Evolutionary conservation across 176 grass and related monocot species (phyloP), one percentile per base, ranked within the genome.

Genomic region (Aegilops longissima): DNA sequence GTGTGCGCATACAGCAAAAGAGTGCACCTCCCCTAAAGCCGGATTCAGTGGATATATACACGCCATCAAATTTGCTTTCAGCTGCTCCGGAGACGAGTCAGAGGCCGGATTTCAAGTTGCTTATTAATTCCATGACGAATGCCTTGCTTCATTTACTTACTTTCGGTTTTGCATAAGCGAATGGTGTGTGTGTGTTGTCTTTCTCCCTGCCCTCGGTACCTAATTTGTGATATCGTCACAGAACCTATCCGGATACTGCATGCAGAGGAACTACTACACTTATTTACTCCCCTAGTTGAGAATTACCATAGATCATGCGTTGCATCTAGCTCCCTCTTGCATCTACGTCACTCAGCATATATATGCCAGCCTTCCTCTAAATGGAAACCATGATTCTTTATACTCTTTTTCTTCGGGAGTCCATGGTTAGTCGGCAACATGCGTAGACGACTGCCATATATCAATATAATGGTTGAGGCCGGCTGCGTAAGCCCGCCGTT

Each of bases 161-260:
- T 45, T 66, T 54, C 68, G 56, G 69, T 88, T 70, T 51, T 36
- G 3, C 45, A 14, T 40, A 66, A 84, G 21, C 42, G 52, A 76
- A 69, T 85, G 70, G 47, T 44, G 42, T 33, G 10, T 40, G 69
- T 25, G 74, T 40, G 40, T 3, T 52, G 25, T 73, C 81, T 87
- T 80, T 76, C 80, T 16, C 35, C 77, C 77, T 40, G 13, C 62
- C 70, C 51, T 20, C 39, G 27, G 69, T 62, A 91, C 89, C 77
- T 88, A 91, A 91, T 91, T 81, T 45, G 62, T 88, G 89, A 88
- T 70, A 70, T 91, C 16, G 51, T 54, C 89, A 91, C 77, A 10
- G 77, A 85, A 88, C 82, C 83, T 84, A 81, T 91, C 81, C 71
- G 38, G 18, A 85, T 87, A 77, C 89, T 20, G 8, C 25, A 27